Conservation (phyloP, 2,329 filamentous ascomycete species). For the Fusarium goolgardi region DNA sequence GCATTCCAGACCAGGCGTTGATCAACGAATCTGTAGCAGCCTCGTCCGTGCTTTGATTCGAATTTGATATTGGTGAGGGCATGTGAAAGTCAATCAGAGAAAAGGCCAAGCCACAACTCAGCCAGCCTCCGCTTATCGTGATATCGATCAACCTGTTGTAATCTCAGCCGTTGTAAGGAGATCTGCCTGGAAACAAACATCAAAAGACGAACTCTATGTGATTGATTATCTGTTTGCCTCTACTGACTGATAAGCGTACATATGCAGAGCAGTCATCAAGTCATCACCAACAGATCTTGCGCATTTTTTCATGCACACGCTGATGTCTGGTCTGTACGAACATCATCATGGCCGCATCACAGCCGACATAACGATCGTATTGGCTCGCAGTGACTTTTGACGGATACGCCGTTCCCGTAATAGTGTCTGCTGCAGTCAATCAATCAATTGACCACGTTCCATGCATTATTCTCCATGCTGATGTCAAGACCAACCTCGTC, state of each 20-base stretch:
- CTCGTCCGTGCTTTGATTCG: not conserved
- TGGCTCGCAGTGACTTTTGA: constrained; percentile 1
- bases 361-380: constrained; percentile 1
- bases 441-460: not conserved
- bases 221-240: not conserved
- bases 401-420: constrained; percentile 6
- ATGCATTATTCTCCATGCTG: not conserved
- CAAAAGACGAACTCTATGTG: not conserved
- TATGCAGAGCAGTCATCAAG: not conserved
- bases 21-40: constrained; percentile 3
- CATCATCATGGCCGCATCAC: not conserved
- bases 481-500: not conserved
- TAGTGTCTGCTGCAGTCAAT: not conserved
- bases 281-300: not conserved
- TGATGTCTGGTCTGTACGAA: not conserved
- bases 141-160: not conserved
- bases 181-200: not conserved
- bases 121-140: constrained; percentile 3
- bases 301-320: not conserved
- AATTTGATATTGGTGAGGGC: constrained; percentile 1
- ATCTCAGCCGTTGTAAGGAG: constrained; percentile 11
- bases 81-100: constrained; percentile 21
- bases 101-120: constrained; percentile 13
- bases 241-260: not conserved
- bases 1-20: not conserved